These are phyloP conservation scores for Chrysoporthe austroafricana DNA, from an alignment of 2,329 filamentous ascomycete genomes.

Conservation along the genomic window DNA sequence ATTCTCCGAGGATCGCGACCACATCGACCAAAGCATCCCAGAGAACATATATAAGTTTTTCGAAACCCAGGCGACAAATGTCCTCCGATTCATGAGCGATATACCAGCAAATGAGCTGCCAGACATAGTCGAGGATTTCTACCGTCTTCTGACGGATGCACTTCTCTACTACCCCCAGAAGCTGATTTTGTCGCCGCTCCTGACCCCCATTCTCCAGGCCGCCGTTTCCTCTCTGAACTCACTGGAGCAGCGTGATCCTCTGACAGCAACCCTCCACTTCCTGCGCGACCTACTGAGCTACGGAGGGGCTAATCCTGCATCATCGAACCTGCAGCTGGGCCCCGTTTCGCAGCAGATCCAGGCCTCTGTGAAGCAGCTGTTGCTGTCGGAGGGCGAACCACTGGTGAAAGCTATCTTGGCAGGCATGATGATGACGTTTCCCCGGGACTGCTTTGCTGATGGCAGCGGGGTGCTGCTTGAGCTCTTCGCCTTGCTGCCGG, in stretches of 20 bases:
- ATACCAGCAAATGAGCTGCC: conserved; percentile 75
- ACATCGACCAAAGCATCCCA: conserved; percentile 79
- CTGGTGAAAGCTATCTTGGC: conserved; percentile 89
- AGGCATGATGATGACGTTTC: conserved; percentile 99
- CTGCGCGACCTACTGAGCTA: conserved; percentile 90
- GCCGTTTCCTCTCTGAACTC: conserved; percentile 78
- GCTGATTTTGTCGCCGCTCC: conserved; percentile 77
- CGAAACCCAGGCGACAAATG: conserved; percentile 87
- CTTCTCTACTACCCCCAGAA: conserved; percentile 89
- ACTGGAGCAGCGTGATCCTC: conserved; percentile 86
- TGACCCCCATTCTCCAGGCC: conserved; percentile 83
- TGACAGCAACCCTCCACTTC: conserved; percentile 91
- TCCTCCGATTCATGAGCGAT: conserved; percentile 87
- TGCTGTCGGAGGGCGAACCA: conserved; percentile 71
- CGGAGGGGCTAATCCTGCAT: conserved; percentile 74
- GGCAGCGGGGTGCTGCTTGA: conserved; percentile 90
- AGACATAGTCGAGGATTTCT: conserved; percentile 92
- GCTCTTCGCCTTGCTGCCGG: conserved; percentile 84
- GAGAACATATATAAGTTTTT: conserved; percentile 93
- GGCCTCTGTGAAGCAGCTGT: conserved; percentile 71
- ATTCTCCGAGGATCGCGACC: conserved; percentile 88
- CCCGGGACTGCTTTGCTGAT: conserved; percentile 91
- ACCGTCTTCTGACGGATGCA: conserved; percentile 88
- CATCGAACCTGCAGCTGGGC: conserved; percentile 58
- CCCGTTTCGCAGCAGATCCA: conserved; percentile 71